A percentile compares a stretch with the other conserved stretches of the same genome.
phyloP scores from a whole-genome alignment of 495 filamentous ascomycete species.

The Haplographium delicatum region DNA sequence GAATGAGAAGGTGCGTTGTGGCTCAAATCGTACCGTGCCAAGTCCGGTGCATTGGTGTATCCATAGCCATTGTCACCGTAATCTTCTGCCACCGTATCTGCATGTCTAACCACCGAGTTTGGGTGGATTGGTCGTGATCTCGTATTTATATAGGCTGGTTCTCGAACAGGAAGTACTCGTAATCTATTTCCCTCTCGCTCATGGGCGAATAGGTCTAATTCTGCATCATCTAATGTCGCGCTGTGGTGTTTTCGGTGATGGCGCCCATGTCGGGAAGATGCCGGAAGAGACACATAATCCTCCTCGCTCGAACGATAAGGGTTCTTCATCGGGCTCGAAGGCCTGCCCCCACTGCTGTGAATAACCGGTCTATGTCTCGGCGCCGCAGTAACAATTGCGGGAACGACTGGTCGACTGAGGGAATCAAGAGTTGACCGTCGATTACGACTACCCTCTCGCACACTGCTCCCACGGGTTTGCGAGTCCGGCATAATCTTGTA shows the following conservation, averaged over 20 bases:
- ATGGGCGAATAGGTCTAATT: constrained; percentile 13
- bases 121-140: constrained; percentile 19
- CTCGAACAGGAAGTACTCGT: constrained; percentile 25
- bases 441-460: constrained; percentile 33
- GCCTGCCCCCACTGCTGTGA: constrained; percentile 28
- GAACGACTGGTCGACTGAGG: constrained; percentile 7
- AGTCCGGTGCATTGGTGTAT: constrained; percentile 65
- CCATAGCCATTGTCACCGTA: constrained; percentile 66
- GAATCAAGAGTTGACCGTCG: constrained; percentile 23
- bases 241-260: constrained; percentile 21
- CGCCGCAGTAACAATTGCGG: constrained; percentile 37
- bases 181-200: constrained; percentile 19
- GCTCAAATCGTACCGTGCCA: constrained; percentile 60
- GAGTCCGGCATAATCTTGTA: constrained; percentile 46
- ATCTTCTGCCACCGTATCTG: constrained; percentile 40
- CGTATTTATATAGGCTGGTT: constrained; percentile 9
- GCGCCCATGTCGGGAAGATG: constrained; percentile 35
- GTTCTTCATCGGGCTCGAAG: constrained; percentile 40
- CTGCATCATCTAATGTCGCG: constrained; percentile 22
- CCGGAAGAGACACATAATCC: constrained; percentile 45
- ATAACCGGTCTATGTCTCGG: constrained; percentile 28
- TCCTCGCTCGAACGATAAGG: constrained; percentile 45
- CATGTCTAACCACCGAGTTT: constrained; percentile 20
- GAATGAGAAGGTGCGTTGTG: constrained; percentile 30
- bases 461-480: constrained; percentile 33